Evolutionary conservation across 2,329 filamentous ascomycete genomes (phyloP), one percentile per base, ranked within the genome.

Genomic region (Lasiodiplodia citricola): DNA sequence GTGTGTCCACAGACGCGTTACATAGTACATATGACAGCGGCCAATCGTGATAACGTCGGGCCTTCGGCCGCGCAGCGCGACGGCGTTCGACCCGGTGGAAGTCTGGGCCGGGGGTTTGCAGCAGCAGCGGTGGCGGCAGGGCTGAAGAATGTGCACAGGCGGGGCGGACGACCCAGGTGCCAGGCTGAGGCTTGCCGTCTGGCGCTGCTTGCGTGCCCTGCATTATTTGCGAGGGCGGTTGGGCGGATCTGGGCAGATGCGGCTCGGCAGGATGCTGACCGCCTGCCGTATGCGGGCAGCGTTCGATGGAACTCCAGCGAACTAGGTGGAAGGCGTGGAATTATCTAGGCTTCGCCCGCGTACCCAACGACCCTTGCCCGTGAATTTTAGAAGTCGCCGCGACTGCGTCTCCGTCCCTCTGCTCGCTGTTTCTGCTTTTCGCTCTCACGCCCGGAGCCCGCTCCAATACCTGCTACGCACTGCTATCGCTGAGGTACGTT

Each of bases 31-130:
- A 66, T 66, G 63, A 66, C 63, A 66, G 16, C 63, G 63, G 31
- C 60, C 60, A 66, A 66, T 66, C 63, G n/a, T 37, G 63, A 66
- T 66, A 66, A 67, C 52, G 23, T 58, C 65, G 65, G 65, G 25
- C 54, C 52, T 67, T 58, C 41, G 25, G 37, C 25, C 51, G 37
- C 21, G 44, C 38, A 25, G 37, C 6, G 60, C 47, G 38, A 62
- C 23, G 41, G 57, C 57, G 57, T 23, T 44, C 35, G 56, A 8
- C 58, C 41, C 47, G 58, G 23, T 23, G 10, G 62, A 38, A 18
- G 44, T 23, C 10, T 28, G 21, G 62, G 31, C 35, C 54, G 52
- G 51, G 28, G 21, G 0, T 21, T n/a, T 11, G 44, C 21, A 21
- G 35, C 21, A 18, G 63, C 47, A 4, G 21, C 57, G 31, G 47